phyloP scores from a whole-genome alignment of 768 basidiomycete species.

The Galerina sulciceps region DNA sequence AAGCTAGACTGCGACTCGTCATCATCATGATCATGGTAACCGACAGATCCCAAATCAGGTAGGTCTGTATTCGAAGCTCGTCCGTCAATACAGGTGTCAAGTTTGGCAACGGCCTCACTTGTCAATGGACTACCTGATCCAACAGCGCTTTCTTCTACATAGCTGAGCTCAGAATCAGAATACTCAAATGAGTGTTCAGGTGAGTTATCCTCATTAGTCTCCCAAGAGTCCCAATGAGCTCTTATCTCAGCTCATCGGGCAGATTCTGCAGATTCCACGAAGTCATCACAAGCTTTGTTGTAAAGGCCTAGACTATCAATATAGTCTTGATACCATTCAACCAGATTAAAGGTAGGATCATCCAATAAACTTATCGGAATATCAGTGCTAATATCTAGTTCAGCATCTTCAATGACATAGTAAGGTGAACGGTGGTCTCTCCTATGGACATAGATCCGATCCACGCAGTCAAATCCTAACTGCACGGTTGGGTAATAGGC shows the following conservation, averaged over 20 bases:
- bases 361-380: not conserved
- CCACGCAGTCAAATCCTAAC: not conserved
- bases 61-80: no score
- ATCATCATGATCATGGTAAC: no score
- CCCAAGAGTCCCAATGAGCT: not conserved
- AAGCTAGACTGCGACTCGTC: not conserved
- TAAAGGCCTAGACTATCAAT: not conserved
- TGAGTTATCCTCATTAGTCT: no score
- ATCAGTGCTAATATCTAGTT: not conserved
- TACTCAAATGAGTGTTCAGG: not conserved
- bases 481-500: not conserved
- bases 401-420: not conserved
- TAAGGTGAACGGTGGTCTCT: not conserved
- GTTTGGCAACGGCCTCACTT: no score
- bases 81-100: no score
- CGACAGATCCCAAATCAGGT: not conserved
- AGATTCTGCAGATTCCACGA: not conserved
- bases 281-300: not conserved
- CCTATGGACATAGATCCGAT: not conserved
- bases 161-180: not conserved
- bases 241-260: no score
- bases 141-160: not conserved
- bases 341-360: not conserved
- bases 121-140: no score
- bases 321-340: not conserved